phyloP scores from a whole-genome alignment of 176 grass and related monocot species.

The Musa acuminata region DNA sequence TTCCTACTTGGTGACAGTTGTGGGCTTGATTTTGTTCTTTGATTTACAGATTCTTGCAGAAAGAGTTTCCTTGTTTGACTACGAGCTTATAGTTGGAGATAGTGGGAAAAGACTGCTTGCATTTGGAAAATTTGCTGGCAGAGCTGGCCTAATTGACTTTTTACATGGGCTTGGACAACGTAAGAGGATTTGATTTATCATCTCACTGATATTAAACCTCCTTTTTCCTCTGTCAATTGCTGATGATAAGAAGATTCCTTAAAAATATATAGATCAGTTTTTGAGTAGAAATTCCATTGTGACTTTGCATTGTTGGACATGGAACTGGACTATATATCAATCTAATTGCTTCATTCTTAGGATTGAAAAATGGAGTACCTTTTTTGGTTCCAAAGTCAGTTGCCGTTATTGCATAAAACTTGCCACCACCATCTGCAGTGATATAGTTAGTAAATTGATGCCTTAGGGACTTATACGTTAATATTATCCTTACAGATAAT shows the following conservation, averaged over 20 bases:
- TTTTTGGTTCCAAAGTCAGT: no score
- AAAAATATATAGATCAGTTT: no score
- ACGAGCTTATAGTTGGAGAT: conserved; percentile 79
- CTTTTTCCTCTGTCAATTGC: neutral
- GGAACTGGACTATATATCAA: neutral
- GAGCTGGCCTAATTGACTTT: conserved; percentile 94
- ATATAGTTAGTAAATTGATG: neutral
- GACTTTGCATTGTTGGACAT: neutral
- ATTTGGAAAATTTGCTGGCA: conserved; percentile 93
- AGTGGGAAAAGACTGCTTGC: conserved; percentile 70
- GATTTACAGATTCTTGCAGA: conserved; percentile 74
- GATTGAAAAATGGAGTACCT: neutral
- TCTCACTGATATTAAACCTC: conserved; percentile 2
- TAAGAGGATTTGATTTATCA: conserved; percentile 35
- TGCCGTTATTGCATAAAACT: neutral
- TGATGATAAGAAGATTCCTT: neutral
- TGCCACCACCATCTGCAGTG: neutral
- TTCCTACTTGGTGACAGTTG: neutral
- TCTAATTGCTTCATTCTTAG: neutral
- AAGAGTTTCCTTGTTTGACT: conserved; percentile 79
- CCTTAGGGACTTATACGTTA: neutral
- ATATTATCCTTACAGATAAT: no score
- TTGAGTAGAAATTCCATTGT: no score
- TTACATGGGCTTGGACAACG: conserved; percentile 77
- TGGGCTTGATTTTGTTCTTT: neutral